Conservation (phyloP, 768 basidiomycete species). For the Neoboletus subvelutipes region DNA sequence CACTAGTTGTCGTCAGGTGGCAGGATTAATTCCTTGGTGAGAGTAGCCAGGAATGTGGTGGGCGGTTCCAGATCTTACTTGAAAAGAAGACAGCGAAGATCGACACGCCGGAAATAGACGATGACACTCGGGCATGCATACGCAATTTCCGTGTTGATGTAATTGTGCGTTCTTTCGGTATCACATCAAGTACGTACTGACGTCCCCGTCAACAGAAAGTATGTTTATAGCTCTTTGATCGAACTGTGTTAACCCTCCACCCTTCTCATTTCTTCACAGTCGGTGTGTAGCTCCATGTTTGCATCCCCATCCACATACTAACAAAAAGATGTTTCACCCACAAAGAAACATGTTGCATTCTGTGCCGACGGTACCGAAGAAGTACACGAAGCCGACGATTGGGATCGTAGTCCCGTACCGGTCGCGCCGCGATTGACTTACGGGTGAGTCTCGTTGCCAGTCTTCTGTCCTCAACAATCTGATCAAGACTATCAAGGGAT, state of each 20-base stretch:
- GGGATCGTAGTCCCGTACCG: slow-evolving; percentile 75
- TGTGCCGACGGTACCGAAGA: slow-evolving; percentile 53
- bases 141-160: slow-evolving; percentile 26
- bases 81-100: slow-evolving; percentile 11
- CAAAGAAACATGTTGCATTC: slow-evolving; percentile 62
- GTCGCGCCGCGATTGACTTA: slow-evolving; percentile 62
- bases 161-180: slow-evolving; percentile 10
- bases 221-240: background rate
- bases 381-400: slow-evolving; percentile 68
- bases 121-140: slow-evolving; percentile 23
- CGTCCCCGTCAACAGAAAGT: slow-evolving; percentile 15
- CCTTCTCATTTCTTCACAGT: background rate
- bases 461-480: background rate
- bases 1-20: background rate
- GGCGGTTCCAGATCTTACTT: slow-evolving; percentile 24
- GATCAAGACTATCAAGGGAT: slow-evolving; percentile 41
- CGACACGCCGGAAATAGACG: slow-evolving; percentile 9
- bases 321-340: background rate
- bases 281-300: slow-evolving; percentile 4
- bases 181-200: slow-evolving; percentile 1
- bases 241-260: background rate
- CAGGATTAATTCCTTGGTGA: background rate
- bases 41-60: slow-evolving; percentile 19
- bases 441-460: slow-evolving; percentile 48
- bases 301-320: background rate